A percentile compares a stretch with the other conserved stretches of the same genome.
phyloP scores from a whole-genome alignment of 345 rosid genomes.

The Adansonia digitata region DNA sequence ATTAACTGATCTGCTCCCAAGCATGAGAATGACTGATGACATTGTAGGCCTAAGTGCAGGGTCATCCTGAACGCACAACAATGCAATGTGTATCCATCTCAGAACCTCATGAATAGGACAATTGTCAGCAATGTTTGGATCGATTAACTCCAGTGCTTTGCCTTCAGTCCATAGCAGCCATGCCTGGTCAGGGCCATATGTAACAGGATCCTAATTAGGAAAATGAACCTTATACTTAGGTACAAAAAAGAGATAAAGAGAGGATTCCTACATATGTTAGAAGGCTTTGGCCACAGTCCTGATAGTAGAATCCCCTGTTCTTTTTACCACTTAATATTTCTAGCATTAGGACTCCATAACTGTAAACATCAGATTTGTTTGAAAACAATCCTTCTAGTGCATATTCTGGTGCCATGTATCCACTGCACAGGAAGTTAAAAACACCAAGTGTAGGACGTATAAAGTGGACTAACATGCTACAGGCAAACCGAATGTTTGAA shows the following conservation, averaged over 20 bases:
- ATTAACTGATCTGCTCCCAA: slow-evolving; percentile 28
- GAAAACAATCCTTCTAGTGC: slow-evolving; percentile 42
- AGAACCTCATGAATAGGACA: slow-evolving; percentile 21
- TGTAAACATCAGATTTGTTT: slow-evolving; percentile 44
- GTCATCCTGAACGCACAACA: slow-evolving; percentile 47
- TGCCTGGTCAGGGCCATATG: slow-evolving; percentile 28
- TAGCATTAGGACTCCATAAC: slow-evolving; percentile 38
- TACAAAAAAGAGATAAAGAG: background rate
- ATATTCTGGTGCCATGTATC: slow-evolving; percentile 59
- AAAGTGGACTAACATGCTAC: background rate
- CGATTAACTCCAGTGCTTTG: slow-evolving; percentile 32
- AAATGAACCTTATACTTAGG: background rate
- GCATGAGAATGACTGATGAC: slow-evolving; percentile 45
- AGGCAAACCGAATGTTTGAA: background rate
- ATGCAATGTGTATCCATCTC: slow-evolving; percentile 41
- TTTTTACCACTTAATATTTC: slow-evolving; percentile 44
- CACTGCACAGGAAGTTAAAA: slow-evolving; percentile 23
- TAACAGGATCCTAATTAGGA: background rate
- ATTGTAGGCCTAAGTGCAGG: slow-evolving; percentile 39
- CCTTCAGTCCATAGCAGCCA: slow-evolving; percentile 42
- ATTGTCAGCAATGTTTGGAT: slow-evolving; percentile 16
- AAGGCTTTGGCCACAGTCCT: slow-evolving; percentile 28
- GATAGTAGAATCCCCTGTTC: slow-evolving; percentile 27
- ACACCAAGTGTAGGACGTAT: no score
- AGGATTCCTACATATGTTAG: slow-evolving; percentile 29